Evolutionary conservation across 2,329 filamentous ascomycete genomes (phyloP), one percentile per base, ranked within the genome.

Genomic region (Aspergillus ochraceus): DNA sequence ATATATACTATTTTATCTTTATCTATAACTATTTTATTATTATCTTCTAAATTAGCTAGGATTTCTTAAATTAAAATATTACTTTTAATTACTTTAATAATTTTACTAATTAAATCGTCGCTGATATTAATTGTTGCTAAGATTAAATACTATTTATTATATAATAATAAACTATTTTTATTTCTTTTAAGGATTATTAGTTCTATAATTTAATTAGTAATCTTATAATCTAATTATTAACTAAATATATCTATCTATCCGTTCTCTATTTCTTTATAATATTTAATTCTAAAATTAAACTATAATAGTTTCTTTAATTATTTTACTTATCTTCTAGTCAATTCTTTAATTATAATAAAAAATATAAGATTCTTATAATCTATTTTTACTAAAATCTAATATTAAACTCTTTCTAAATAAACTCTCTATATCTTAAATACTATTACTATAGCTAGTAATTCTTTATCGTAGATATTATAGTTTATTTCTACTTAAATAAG

Each of bases 361-460:
- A 29, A 54, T 10, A 29, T 54, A 4, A 47, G 17, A 12, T 55
- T 55, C 24, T 55, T 55, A 55, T 55, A 55, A 26, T 55, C 24
- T 49, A 26, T 49, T 36, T 55, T 55, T 14, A 57, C n/a, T n/a
- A n/a, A n/a, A n/a, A n/a, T n/a, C n/a, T n/a, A n/a, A n/a, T n/a
- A n/a, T n/a, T n/a, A n/a, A n/a, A n/a, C n/a, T n/a, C n/a, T n/a
- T n/a, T n/a, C n/a, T n/a, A n/a, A n/a, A n/a, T n/a, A n/a, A n/a
- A n/a, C n/a, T n/a, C n/a, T n/a, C n/a, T n/a, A n/a, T n/a, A n/a
- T n/a, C n/a, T n/a, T n/a, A n/a, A n/a, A n/a, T n/a, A n/a, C n/a
- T n/a, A n/a, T n/a, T n/a, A n/a, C n/a, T n/a, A n/a, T n/a, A n/a
- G n/a, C n/a, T n/a, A n/a, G n/a, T n/a, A n/a, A n/a, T n/a, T n/a